These are phyloP conservation scores for Fusarium lateritium DNA, from an alignment of 2,329 filamentous ascomycete species.

Conservation along the genomic window DNA sequence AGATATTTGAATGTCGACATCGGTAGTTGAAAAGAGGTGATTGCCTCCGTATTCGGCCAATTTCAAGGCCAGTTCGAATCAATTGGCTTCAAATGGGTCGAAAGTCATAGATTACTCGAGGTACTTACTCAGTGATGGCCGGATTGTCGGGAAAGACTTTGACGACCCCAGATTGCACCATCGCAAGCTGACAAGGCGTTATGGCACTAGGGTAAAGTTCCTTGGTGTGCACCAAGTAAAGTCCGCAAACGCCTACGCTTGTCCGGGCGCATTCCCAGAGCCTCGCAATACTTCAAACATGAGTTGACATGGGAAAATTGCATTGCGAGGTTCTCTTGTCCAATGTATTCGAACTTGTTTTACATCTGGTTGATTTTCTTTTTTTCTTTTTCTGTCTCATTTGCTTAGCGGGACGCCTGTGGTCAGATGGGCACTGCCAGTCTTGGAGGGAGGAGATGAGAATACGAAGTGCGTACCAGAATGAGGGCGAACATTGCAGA, in stretches of 20 bases:
- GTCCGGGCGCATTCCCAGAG: constrained; percentile 15
- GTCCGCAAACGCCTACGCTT: constrained; percentile 11
- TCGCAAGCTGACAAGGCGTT: constrained; percentile 50
- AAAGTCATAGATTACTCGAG: background rate
- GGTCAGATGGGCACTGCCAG: constrained; percentile 16
- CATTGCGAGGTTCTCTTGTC: background rate
- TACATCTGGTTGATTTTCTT: background rate
- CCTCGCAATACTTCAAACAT: constrained; percentile 5
- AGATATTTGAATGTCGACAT: constrained; percentile 50
- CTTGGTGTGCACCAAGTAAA: constrained; percentile 39
- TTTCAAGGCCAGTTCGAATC: constrained; percentile 10
- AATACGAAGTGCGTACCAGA: constrained; percentile 30
- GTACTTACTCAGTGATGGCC: constrained; percentile 10
- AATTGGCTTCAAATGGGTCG: constrained; percentile 6
- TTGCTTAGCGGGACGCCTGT: background rate
- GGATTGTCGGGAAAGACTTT: constrained; percentile 41
- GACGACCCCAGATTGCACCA: constrained; percentile 50
- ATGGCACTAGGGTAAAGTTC: constrained; percentile 40
- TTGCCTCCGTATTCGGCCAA: constrained; percentile 19
- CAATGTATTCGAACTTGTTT: background rate
- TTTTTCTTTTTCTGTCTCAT: constrained; percentile 1
- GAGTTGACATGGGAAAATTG: background rate
- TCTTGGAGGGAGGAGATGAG: constrained; percentile 22
- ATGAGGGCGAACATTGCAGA: constrained; percentile 27
- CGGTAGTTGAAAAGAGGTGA: constrained; percentile 43